Base-by-base conservation (phyloP, 768 basidiomycete genomes). In the Neoboletus brunneissimus region DNA sequence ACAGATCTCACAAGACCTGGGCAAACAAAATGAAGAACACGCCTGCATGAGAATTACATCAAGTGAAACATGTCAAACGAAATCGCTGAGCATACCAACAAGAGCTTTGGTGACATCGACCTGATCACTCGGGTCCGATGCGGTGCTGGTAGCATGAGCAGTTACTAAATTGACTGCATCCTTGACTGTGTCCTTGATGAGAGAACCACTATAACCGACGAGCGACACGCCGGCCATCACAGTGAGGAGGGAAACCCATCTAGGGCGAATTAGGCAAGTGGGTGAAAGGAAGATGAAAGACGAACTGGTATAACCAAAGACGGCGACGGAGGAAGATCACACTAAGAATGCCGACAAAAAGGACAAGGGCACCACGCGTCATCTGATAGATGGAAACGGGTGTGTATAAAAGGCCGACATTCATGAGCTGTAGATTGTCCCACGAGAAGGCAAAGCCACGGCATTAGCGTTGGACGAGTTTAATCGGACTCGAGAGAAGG, bases 351-450 rank as follows among this genome's bases (percentile, higher is more conserved):
- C 94, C 96, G 57, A 98, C 96, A 73, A 94, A 98, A 52, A 96
- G 81, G 47, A 97, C 93, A 55, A 97, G 85, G 42, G 93, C 89
- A 49, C 95, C 94, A 56, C 89, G 86, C 58, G 87, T 92, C 94
- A 97, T 96, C 73, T 97, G 96, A 77, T 92, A 98, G 64, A 98
- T 93, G 42, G 91, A 94, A 53, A 99, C 97, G 29, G 96, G 96
- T 1, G 94, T 95, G 72, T 95, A 93, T 37, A 99, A 81, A 46
- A 99, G 81, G 53, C 97, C 97, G 62, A 96, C 79, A 68, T 97
- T 97, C 97, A 98, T 98, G 62, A 97, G 76, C 76, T 79, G 69
- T 63, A 60, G 41, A 63, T 46, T 55, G 49, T 55, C 49, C 52
- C 57, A 54, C 46, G 44, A 48, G 48, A 58, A 63, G 51, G 27